Percentiles rank a stretch among this genome's conserved stretches.
These are phyloP conservation scores for Parathielavia appendiculata DNA, from an alignment of 495 filamentous ascomycete species.

Conservation along the genomic window DNA sequence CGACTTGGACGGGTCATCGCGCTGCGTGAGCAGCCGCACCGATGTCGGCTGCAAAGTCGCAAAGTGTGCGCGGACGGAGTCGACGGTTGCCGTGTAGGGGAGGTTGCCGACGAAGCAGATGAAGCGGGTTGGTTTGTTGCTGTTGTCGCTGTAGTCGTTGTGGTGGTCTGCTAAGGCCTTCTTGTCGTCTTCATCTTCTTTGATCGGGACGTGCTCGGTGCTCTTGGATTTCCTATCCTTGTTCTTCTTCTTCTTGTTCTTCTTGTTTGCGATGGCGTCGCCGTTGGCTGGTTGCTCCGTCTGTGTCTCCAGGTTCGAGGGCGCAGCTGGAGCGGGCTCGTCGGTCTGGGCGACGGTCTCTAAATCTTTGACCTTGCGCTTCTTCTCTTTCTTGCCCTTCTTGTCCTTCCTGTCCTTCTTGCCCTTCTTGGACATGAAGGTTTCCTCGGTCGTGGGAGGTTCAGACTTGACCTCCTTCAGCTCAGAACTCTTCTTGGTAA, in stretches of 20 bases:
- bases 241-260: constrained; percentile 31
- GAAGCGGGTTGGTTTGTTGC: constrained; percentile 57
- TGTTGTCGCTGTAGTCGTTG: constrained; percentile 10
- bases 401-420: constrained; percentile 45
- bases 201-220: constrained; percentile 4
- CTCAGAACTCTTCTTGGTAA: constrained; percentile 36
- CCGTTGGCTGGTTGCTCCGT: constrained; percentile 15
- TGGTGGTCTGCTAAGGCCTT: constrained; percentile 5
- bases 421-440: constrained; percentile 32
- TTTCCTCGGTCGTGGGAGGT: constrained; percentile 32
- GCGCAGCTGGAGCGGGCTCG: neutral
- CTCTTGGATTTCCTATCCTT: constrained; percentile 22
- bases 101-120: constrained; percentile 91
- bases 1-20: constrained; percentile 60
- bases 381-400: constrained; percentile 41
- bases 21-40: constrained; percentile 71
- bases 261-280: constrained; percentile 22
- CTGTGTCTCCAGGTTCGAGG: neutral
- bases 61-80: constrained; percentile 68
- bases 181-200: constrained; percentile 22
- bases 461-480: constrained; percentile 38
- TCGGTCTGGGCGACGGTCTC: constrained; percentile 11
- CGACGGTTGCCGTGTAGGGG: constrained; percentile 71
- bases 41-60: constrained; percentile 62
- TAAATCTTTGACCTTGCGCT: constrained; percentile 30